A percentile compares a stretch with the other conserved stretches of the same genome.
Evolutionary conservation across 345 rosid species (phyloP).

Genomic region (Eucalyptus rudis): DNA sequence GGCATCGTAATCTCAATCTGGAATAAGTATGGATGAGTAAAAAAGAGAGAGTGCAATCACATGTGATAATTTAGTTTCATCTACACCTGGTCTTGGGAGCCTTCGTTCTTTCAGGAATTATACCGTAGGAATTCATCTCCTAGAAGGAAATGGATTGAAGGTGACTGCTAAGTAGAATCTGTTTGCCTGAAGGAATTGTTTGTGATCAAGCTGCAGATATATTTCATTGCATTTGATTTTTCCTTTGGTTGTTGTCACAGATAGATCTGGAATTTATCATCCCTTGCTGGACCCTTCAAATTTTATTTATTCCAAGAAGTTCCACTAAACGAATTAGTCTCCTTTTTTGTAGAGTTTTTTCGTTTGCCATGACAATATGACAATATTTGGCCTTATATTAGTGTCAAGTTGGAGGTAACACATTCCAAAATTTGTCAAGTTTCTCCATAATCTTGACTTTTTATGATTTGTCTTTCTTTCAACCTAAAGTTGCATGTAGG

Average conservation of each 20-base stretch:
- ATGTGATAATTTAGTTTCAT: neutral
- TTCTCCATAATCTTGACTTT: neutral
- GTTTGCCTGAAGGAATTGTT: neutral
- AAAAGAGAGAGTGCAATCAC: neutral
- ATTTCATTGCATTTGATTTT: neutral
- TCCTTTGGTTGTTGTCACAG: neutral
- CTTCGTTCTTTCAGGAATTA: neutral
- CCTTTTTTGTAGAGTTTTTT: neutral
- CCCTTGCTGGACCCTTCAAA: neutral
- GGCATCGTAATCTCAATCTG: neutral
- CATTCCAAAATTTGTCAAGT: neutral
- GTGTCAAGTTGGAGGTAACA: neutral
- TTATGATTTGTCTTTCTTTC: neutral
- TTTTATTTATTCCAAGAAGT: neutral
- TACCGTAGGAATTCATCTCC: neutral
- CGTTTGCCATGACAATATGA: neutral
- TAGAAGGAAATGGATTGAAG: neutral
- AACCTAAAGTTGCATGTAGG: neutral
- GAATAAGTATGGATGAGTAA: neutral
- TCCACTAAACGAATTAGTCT: neutral
- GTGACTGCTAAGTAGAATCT: neutral
- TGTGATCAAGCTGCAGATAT: neutral
- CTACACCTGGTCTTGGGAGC: neutral
- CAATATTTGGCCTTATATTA: neutral
- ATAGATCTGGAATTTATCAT: neutral